A percentile compares a stretch with the other conserved stretches of the same genome.
These are phyloP conservation scores for Citrus glauca DNA, from an alignment of 345 rosid genomes.

Conservation along the genomic window DNA sequence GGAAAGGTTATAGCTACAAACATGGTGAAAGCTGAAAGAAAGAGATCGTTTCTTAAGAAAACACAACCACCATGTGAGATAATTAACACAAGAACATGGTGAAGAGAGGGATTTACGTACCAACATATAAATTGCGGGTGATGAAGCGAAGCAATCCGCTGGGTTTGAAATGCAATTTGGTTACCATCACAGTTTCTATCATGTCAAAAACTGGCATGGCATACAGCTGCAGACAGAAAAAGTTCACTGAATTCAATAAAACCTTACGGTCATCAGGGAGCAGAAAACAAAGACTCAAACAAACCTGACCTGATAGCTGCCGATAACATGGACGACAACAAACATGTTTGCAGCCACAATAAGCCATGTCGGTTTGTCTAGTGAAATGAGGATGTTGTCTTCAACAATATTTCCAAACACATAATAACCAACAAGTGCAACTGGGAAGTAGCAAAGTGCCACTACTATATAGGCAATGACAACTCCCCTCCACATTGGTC, in stretches of 20 bases:
- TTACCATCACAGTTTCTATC: constrained; percentile 66
- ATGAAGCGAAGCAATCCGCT: constrained; percentile 40
- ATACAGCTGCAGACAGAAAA: constrained; percentile 35
- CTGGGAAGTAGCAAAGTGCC: constrained; percentile 79
- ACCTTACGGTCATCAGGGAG: background rate
- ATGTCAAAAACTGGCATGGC: constrained; percentile 87
- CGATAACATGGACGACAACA: constrained; percentile 75
- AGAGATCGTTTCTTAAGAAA: background rate
- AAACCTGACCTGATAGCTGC: constrained; percentile 66
- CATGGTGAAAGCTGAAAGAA: constrained; percentile 57
- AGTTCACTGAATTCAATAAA: background rate
- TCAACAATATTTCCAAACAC: constrained; percentile 53
- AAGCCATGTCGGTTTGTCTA: constrained; percentile 71
- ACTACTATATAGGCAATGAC: constrained; percentile 64
- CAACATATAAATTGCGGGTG: constrained; percentile 51
- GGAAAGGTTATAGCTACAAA: constrained; percentile 68
- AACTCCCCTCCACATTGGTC: constrained; percentile 89
- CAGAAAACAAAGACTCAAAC: background rate
- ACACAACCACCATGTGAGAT: background rate
- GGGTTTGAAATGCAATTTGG: constrained; percentile 52
- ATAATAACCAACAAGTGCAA: constrained; percentile 64
- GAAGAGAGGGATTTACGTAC: constrained; percentile 27
- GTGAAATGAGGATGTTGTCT: constrained; percentile 66
- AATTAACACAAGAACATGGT: background rate
- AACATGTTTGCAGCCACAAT: constrained; percentile 58